Percentiles rank a stretch among this genome's conserved stretches.
phyloP scores from a whole-genome alignment of 1,284 basidiomycete genomes.

The Xerocomus minutiporus region DNA sequence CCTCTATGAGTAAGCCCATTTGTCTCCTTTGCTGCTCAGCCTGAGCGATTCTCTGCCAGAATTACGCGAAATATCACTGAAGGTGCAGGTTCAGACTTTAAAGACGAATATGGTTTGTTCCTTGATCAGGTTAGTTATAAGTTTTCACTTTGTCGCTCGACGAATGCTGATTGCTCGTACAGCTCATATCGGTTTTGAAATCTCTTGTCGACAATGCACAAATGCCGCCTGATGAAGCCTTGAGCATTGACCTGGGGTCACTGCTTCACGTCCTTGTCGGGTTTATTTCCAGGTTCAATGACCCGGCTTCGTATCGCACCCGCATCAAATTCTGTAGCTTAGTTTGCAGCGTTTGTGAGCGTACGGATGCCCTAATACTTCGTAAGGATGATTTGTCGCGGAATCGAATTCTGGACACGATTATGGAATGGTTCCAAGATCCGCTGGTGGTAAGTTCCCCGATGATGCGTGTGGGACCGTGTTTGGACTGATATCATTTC shows the following conservation, averaged over 20 bases:
- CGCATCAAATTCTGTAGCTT: constrained; percentile 76
- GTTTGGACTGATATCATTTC: constrained; percentile 12
- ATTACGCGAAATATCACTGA: constrained; percentile 45
- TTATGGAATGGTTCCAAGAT: constrained; percentile 73
- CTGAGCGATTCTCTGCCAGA: constrained; percentile 27
- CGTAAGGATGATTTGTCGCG: constrained; percentile 64
- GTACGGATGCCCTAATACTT: constrained; percentile 56
- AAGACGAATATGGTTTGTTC: constrained; percentile 59
- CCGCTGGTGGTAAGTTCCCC: constrained; percentile 40
- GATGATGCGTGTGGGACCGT: not conserved
- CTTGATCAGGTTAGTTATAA: constrained; percentile 63
- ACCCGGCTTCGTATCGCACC: constrained; percentile 54
- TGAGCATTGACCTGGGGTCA: constrained; percentile 67
- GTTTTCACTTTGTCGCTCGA: not conserved
- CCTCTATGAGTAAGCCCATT: too few relatives aligned
- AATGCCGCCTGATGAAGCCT: constrained; percentile 53
- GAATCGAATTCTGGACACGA: constrained; percentile 68
- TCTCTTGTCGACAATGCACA: constrained; percentile 73
- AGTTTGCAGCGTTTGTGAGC: constrained; percentile 63
- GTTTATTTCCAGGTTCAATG: constrained; percentile 63
- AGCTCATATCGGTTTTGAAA: constrained; percentile 74
- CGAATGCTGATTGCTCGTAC: constrained; percentile 9
- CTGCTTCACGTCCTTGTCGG: constrained; percentile 60
- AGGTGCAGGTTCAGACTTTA: constrained; percentile 42
- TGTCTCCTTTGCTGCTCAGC: not conserved